phyloP scores from a whole-genome alignment of 2,329 filamentous ascomycete species.

The Nothopassalora personata region DNA sequence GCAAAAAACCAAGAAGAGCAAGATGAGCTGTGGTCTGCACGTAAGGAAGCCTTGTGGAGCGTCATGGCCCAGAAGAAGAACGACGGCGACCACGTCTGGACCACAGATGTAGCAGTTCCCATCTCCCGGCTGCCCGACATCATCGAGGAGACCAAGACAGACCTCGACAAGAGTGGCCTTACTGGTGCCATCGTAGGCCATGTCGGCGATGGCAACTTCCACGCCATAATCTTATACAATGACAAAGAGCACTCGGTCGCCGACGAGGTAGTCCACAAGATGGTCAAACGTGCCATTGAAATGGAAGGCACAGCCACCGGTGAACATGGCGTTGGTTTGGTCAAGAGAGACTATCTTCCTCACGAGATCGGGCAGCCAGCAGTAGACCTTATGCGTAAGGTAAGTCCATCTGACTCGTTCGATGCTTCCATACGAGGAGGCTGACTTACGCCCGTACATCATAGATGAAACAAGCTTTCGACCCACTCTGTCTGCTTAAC shows the following conservation, averaged over 20 bases:
- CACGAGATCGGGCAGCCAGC: conserved; percentile 70
- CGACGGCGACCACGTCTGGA: conserved; percentile 64
- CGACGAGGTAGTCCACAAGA: conserved; percentile 68
- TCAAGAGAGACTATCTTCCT: conserved; percentile 77
- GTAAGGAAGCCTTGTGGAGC: conserved; percentile 70
- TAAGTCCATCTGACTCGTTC: conserved; percentile 35
- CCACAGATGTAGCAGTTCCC: conserved; percentile 75
- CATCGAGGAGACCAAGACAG: conserved; percentile 68
- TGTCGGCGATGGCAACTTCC: conserved; percentile 71
- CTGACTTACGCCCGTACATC: conserved; percentile 2
- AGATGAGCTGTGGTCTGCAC: conserved; percentile 66
- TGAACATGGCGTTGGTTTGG: conserved; percentile 76
- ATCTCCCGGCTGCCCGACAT: conserved; percentile 66
- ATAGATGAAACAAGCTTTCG: conserved; percentile 73
- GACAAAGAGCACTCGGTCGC: conserved; percentile 62
- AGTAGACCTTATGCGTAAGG: conserved; percentile 78
- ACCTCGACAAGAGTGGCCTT: conserved; percentile 58
- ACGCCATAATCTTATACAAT: conserved; percentile 61
- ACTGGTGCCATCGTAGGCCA: conserved; percentile 65
- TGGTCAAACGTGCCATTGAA: conserved; percentile 81
- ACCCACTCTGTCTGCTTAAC: conserved; percentile 64
- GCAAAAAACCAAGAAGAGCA: conserved; percentile 60
- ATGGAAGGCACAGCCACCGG: conserved; percentile 77
- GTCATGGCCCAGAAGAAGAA: conserved; percentile 60
- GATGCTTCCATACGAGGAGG: neutral